Percentiles rank a stretch among this genome's conserved stretches.
phyloP scores from a whole-genome alignment of 1,284 basidiomycete species.

The Tremellales sp. region DNA sequence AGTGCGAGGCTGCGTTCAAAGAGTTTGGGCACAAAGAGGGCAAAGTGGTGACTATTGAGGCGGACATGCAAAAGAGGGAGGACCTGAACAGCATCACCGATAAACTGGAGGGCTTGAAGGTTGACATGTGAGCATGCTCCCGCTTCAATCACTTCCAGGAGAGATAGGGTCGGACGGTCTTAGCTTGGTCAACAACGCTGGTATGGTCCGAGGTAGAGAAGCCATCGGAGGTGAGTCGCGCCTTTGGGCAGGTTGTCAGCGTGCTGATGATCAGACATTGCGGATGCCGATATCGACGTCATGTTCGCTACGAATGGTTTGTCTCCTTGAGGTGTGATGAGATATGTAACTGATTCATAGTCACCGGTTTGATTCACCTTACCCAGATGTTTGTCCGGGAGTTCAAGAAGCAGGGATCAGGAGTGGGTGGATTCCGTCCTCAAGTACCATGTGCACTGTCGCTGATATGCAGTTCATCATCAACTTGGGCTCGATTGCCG shows the following conservation, averaged over 20 bases:
- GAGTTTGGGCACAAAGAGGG: slow-evolving; percentile 18
- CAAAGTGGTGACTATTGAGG: slow-evolving; percentile 35
- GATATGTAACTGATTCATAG: slow-evolving; percentile 8
- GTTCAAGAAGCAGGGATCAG: slow-evolving; percentile 81
- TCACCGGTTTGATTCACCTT: slow-evolving; percentile 41
- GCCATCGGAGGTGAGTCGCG: slow-evolving; percentile 42
- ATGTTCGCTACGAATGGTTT: slow-evolving; percentile 84
- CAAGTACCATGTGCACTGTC: neutral
- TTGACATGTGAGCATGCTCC: slow-evolving; percentile 37
- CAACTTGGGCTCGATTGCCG: slow-evolving; percentile 90
- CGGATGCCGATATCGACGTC: slow-evolving; percentile 46
- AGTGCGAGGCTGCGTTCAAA: slow-evolving; percentile 24
- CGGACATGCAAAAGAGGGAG: slow-evolving; percentile 37
- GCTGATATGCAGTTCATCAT: slow-evolving; percentile 66
- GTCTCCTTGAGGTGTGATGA: neutral
- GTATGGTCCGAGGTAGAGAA: slow-evolving; percentile 45
- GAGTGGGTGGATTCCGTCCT: slow-evolving; percentile 44
- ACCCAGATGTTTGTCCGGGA: slow-evolving; percentile 55
- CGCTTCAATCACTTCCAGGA: neutral
- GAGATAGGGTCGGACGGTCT: neutral
- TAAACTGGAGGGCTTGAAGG: slow-evolving; percentile 28
- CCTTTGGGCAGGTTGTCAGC: neutral
- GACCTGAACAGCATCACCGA: slow-evolving; percentile 27
- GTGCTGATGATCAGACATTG: slow-evolving; percentile 22
- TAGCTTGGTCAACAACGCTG: slow-evolving; percentile 49